Base-by-base conservation (phyloP, 2,329 filamentous ascomycete species). In the Scopulariopsis brevicaulis region DNA sequence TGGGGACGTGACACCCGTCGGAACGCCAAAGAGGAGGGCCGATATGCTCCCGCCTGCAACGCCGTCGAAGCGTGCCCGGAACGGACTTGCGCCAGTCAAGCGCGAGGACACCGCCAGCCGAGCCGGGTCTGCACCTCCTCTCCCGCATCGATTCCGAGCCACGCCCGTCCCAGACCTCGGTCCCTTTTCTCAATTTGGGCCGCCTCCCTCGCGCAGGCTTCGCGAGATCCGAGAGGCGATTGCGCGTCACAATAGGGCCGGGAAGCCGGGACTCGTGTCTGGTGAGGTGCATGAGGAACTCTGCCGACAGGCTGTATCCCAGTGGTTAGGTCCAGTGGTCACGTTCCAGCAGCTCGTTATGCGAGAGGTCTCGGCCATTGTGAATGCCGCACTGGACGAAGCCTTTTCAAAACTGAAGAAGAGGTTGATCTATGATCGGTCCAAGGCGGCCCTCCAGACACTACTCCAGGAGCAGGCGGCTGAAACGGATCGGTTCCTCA, bases 201-300 rank as follows among this genome's bases (percentile, higher is more conserved):
- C 32, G 12, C 55, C 53, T n/a, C 59, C 59, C 46, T 56, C 59
- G 4, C 71, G 77, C 35, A 77, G 76, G 0, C 70, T 84, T 2
- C 68, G 69, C 3, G 70, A 78, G 43, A 80, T 89, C 1, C 76
- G 78, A 0, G 68, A 73, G 0, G 76, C 83, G 12, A 84, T 87
- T 15, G 68, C 73, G 20, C 69, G 73, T 4, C 80, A 81, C 14
- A 79, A 78, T 28, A 74, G 74, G 20, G 77, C 81, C 0, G 83
- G 84, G 0, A 74, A 84, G 62, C 83, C 82, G 0, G 77, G 79
- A 7, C 74, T 83, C 0, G 78, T 83, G 0, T 79, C 84, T 0
- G 77, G 80, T 0, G 79, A 81, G 43, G 83, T 86, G 0, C 82
- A 85, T 24, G 78, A 84, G 32, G 73, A 74, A 0, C 72, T 88